phyloP scores from a whole-genome alignment of 176 grass and related monocot genomes.

The Elymus sibiricus region DNA sequence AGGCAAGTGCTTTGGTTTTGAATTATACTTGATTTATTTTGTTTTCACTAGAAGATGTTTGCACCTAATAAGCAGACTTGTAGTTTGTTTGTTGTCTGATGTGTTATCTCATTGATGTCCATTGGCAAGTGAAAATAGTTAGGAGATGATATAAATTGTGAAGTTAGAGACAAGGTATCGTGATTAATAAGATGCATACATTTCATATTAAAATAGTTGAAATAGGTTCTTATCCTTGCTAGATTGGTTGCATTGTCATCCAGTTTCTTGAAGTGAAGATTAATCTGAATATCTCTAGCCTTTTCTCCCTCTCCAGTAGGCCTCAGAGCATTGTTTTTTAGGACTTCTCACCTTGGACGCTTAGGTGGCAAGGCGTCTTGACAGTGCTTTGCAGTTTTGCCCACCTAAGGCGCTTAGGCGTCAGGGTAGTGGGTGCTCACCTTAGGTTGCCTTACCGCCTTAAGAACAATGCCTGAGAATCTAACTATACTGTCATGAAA shows the following conservation, averaged over 20 bases:
- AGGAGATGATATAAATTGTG: background rate
- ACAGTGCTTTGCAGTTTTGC: too few species aligned
- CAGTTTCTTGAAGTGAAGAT: background rate
- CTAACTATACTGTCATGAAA: background rate
- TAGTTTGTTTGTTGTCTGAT: background rate
- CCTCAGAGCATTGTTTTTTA: background rate
- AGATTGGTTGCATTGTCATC: background rate
- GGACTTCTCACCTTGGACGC: too few species aligned
- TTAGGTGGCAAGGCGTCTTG: too few species aligned
- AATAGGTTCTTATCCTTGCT: too few species aligned
- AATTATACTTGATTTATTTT: constrained; percentile 15
- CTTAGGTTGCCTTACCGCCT: too few species aligned
- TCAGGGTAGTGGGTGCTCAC: too few species aligned
- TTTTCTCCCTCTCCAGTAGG: background rate
- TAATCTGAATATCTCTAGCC: background rate
- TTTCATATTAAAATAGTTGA: too few species aligned
- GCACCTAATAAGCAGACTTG: background rate
- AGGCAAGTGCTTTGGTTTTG: constrained; percentile 46
- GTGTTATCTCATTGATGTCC: background rate
- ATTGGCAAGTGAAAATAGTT: background rate
- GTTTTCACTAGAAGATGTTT: constrained; percentile 8
- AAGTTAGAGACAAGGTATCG: too few species aligned
- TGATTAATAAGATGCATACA: too few species aligned
- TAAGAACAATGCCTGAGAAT: background rate
- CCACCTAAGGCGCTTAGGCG: too few species aligned